Percentiles rank a stretch among this genome's conserved stretches.
Evolutionary conservation across 2,329 filamentous ascomycete species (phyloP).

Genomic region (Pseudogymnoascus sp.): DNA sequence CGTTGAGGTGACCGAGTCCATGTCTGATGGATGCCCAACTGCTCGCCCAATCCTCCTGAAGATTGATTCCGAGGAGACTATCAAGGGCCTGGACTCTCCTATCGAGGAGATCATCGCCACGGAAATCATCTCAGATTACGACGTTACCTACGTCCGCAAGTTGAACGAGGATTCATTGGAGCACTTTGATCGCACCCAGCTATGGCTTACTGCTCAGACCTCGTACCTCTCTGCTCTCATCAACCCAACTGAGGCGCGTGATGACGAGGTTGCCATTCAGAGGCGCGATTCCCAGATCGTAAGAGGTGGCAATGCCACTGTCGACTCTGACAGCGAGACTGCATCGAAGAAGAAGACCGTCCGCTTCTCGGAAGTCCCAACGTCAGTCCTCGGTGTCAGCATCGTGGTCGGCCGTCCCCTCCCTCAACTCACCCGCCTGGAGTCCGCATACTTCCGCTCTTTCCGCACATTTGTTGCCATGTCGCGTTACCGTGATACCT

Average conservation of each 20-base stretch:
- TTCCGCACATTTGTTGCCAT: conserved; percentile 69
- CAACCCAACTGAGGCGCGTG: conserved; percentile 43
- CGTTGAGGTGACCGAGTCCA: conserved; percentile 35
- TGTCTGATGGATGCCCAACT: conserved; percentile 58
- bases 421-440: conserved; percentile 46
- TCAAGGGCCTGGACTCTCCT: conserved; percentile 30
- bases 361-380: conserved; percentile 54
- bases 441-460: conserved; percentile 80
- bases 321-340: conserved; percentile 23
- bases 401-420: conserved; percentile 38
- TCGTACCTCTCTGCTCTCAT: conserved; percentile 65
- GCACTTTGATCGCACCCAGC: conserved; percentile 76
- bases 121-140: conserved; percentile 63
- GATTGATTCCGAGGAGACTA: conserved; percentile 32
- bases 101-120: conserved; percentile 50
- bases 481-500: conserved; percentile 63
- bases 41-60: conserved; percentile 46
- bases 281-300: conserved; percentile 17
- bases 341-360: conserved; percentile 63
- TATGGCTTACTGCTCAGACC: conserved; percentile 80
- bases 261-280: conserved; percentile 27
- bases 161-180: conserved; percentile 62
- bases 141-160: conserved; percentile 67
- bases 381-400: conserved; percentile 12
- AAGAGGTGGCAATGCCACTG: conserved; percentile 15